phyloP scores from a whole-genome alignment of 2,329 filamentous ascomycete genomes.

The Parastagonospora nodorum region DNA sequence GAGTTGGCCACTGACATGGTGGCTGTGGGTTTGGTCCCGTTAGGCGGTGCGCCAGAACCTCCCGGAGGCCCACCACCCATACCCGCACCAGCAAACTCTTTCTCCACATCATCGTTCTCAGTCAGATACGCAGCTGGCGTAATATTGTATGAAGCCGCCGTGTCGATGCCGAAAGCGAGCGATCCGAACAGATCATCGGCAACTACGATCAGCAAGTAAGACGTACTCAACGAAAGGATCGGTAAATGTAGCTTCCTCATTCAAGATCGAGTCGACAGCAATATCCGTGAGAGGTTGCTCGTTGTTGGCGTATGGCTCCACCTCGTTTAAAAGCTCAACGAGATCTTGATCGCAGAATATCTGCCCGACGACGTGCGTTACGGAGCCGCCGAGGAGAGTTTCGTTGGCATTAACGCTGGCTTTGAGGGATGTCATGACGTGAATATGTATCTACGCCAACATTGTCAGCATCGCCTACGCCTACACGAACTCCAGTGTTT shows the following conservation, averaged over 20 bases:
- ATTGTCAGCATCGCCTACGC: neutral
- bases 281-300: constrained; percentile 56
- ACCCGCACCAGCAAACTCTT: constrained; percentile 24
- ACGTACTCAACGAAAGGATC: constrained; percentile 65
- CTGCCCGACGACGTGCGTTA: constrained; percentile 67
- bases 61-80: constrained; percentile 19
- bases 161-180: constrained; percentile 41
- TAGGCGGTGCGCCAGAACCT: constrained; percentile 1
- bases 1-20: neutral
- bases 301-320: constrained; percentile 51
- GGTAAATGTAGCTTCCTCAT: constrained; percentile 53
- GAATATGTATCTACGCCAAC: constrained; percentile 42
- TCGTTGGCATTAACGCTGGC: constrained; percentile 52
- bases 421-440: constrained; percentile 42
- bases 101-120: constrained; percentile 35
- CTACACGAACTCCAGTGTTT: neutral
- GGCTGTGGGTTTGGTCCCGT: constrained; percentile 8
- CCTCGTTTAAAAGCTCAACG: constrained; percentile 55
- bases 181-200: constrained; percentile 41
- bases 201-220: constrained; percentile 56
- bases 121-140: constrained; percentile 33
- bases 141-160: constrained; percentile 28
- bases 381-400: constrained; percentile 54
- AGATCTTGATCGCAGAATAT: constrained; percentile 68
- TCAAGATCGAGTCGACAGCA: constrained; percentile 56